Evolutionary conservation across 129 eudicot species (phyloP), one percentile per base, ranked within the genome.

Genomic region (Cynara cardunculus): DNA sequence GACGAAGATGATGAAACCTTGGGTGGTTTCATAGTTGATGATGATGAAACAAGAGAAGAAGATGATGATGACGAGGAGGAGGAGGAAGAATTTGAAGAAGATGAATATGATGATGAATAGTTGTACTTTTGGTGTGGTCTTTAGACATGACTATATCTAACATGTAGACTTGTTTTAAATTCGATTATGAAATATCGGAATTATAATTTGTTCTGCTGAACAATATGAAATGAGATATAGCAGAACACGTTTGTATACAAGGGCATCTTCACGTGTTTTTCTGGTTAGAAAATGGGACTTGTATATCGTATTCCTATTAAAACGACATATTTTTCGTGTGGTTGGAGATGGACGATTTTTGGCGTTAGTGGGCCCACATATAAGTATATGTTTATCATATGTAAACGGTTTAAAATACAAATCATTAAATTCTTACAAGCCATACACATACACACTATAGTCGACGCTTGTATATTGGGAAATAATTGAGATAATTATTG

Each of bases 21-120:
- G 70, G 98, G 98, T 72, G 97, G 98, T 4, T 93, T 93, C 72
- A 88, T 91, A 64, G 93, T 90, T 7, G 93, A 88, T 16, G 91
- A 90, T 28, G 90, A 89, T 0, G 90, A 88, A 56, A 30, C 44
- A 0, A 89, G 76, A 64, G 89, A 78, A 68, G 90, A 77, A 25
- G 35, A 59, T 0, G 84, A 44, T 4, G 89, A 82, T 6, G 83
- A 81, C 14, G 80, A 78, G 1, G 87, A 82, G 3, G 84, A 87
- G 16, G 91, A 88, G 68, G 94, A 86, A 37, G 94, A 86, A 18
- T 66, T 80, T 49, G 87, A 74, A 3, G 90, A 85, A 11, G 93
- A 85, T 1, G 91, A 90, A 7, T 93, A 87, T 4, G 91, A 89
- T 19, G 96, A 93, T 69, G 90, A 93, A 71, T 90, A 88, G 78